Evolutionary conservation across 2,329 filamentous ascomycete species (phyloP).

Genomic region (Aspergillus pseudoviridinutans): DNA sequence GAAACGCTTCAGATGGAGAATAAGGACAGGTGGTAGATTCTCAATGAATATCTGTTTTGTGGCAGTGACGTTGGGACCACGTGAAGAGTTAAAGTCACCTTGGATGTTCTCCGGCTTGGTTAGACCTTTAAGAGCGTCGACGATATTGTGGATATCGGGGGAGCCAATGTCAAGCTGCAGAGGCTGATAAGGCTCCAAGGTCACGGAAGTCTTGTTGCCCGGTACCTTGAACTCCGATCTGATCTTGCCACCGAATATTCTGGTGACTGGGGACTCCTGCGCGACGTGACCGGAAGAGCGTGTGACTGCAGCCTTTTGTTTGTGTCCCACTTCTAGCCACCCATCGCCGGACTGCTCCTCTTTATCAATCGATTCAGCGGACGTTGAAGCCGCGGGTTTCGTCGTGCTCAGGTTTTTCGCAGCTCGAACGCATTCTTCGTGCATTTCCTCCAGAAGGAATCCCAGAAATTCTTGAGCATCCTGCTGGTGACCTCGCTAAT

Average conservation of each 20-base stretch:
- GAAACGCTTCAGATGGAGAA: slow-evolving; percentile 94
- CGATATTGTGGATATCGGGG: slow-evolving; percentile 79
- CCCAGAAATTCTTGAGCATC: slow-evolving; percentile 97
- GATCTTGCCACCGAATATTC: slow-evolving; percentile 89
- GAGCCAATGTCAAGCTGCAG: slow-evolving; percentile 92
- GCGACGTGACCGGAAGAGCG: slow-evolving; percentile 74
- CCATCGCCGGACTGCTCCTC: slow-evolving; percentile 53
- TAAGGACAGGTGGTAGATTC: slow-evolving; percentile 81
- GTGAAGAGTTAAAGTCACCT: slow-evolving; percentile 75
- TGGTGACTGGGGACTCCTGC: slow-evolving; percentile 77
- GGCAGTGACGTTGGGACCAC: slow-evolving; percentile 70
- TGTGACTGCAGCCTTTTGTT: slow-evolving; percentile 82
- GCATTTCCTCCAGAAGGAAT: slow-evolving; percentile 84
- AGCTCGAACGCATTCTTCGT: slow-evolving; percentile 82
- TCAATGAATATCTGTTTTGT: slow-evolving; percentile 97
- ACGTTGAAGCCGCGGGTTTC: slow-evolving; percentile 44
- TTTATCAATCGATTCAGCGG: slow-evolving; percentile 30
- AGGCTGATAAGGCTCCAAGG: slow-evolving; percentile 87
- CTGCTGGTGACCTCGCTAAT: slow-evolving; percentile 86
- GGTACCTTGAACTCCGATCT: slow-evolving; percentile 85
- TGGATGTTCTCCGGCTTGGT: slow-evolving; percentile 81
- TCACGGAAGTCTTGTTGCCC: slow-evolving; percentile 85
- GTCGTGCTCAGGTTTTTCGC: slow-evolving; percentile 54
- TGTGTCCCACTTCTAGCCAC: slow-evolving; percentile 94
- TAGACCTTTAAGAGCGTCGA: slow-evolving; percentile 81